phyloP scores from a whole-genome alignment of 1,284 basidiomycete genomes.

The Sanghuangporus weigelae region DNA sequence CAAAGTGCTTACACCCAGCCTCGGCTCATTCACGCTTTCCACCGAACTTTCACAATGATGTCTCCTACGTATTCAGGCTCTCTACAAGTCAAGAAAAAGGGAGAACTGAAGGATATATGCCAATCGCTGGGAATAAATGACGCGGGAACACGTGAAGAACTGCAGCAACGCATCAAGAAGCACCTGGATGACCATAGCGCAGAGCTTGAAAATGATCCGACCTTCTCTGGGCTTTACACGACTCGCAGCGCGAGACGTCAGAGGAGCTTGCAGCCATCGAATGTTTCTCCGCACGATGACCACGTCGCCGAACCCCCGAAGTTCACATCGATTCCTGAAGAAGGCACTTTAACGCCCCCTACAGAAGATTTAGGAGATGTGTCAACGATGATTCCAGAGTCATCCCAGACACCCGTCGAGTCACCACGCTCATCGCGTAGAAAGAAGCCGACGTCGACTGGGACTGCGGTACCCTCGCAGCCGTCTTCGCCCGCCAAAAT shows the following conservation, averaged over 20 bases:
- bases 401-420: slow-evolving; percentile 25
- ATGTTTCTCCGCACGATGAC: slow-evolving; percentile 7
- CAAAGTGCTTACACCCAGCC: background rate
- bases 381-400: slow-evolving; percentile 45
- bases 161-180: slow-evolving; percentile 51
- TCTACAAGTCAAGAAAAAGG: slow-evolving; percentile 54
- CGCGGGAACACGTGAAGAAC: slow-evolving; percentile 54
- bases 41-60: background rate
- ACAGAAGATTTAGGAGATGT: slow-evolving; percentile 40
- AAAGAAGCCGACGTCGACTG: slow-evolving; percentile 27
- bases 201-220: slow-evolving; percentile 46
- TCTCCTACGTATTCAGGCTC: slow-evolving; percentile 36
- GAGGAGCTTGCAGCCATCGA: slow-evolving; percentile 36
- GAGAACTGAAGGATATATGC: slow-evolving; percentile 55
- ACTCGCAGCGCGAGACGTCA: slow-evolving; percentile 29
- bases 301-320: slow-evolving; percentile 27
- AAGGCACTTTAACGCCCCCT: slow-evolving; percentile 38
- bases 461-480: slow-evolving; percentile 29
- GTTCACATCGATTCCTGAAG: slow-evolving; percentile 7
- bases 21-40: background rate
- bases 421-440: slow-evolving; percentile 5
- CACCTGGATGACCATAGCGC: slow-evolving; percentile 49
- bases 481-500: slow-evolving; percentile 29
- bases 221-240: slow-evolving; percentile 50
- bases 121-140: slow-evolving; percentile 43